A percentile compares a stretch with the other conserved stretches of the same genome.
Evolutionary conservation across 768 basidiomycete species (phyloP).

Genomic region (Coprinellus micaceus): DNA sequence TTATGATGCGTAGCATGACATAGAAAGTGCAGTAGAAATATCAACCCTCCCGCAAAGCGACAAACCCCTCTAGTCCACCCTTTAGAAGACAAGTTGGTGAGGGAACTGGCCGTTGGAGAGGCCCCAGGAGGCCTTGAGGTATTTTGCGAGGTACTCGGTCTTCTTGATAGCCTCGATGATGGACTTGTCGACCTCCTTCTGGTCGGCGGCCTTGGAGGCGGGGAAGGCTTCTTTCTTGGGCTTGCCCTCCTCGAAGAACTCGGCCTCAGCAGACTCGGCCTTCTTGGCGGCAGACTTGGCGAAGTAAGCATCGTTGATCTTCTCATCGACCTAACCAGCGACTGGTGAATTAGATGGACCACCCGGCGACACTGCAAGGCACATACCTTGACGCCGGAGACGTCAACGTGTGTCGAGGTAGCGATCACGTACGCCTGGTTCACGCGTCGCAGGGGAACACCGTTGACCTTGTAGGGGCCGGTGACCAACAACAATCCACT

Average conservation of each 20-base stretch:
- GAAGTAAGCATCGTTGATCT: slow-evolving; percentile 94
- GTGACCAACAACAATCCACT: slow-evolving; percentile 93
- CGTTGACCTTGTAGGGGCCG: slow-evolving; percentile 97
- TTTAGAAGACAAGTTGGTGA: slow-evolving; percentile 89
- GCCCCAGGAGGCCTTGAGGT: slow-evolving; percentile 89
- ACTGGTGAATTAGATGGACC: too few relatives aligned
- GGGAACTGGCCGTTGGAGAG: slow-evolving; percentile 97
- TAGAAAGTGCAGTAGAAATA: slow-evolving; percentile 3
- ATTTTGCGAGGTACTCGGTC: slow-evolving; percentile 86
- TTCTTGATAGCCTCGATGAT: slow-evolving; percentile 85
- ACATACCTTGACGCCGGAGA: slow-evolving; percentile 70
- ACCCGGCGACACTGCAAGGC: too few relatives aligned
- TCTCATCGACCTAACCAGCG: slow-evolving; percentile 65
- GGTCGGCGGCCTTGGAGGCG: slow-evolving; percentile 82
- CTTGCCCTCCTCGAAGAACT: slow-evolving; percentile 95
- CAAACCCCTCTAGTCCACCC: slow-evolving; percentile 13
- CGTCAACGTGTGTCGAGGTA: slow-evolving; percentile 90
- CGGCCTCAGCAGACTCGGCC: slow-evolving; percentile 82
- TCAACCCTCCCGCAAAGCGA: neutral
- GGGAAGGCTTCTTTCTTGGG: slow-evolving; percentile 88
- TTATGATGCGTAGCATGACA: slow-evolving; percentile 5
- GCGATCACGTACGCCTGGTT: slow-evolving; percentile 99
- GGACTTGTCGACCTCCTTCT: slow-evolving; percentile 81
- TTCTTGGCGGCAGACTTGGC: slow-evolving; percentile 71
- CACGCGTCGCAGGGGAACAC: slow-evolving; percentile 95